phyloP scores from a whole-genome alignment of 1,284 basidiomycete species.

The Ustilago trichophora region DNA sequence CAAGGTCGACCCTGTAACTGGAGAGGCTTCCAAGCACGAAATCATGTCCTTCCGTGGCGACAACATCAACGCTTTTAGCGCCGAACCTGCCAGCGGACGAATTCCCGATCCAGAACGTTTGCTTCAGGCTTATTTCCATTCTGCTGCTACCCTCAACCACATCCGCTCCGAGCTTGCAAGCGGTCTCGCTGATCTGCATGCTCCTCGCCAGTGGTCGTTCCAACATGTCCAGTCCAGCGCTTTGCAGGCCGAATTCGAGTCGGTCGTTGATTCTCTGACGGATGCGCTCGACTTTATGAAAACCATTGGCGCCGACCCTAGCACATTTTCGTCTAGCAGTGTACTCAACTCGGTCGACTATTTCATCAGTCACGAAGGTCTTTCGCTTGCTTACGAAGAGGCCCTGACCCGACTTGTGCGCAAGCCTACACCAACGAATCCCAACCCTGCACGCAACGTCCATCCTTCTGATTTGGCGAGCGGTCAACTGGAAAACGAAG shows the following conservation, averaged over 20 bases:
- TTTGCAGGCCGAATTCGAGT: conserved; percentile 81
- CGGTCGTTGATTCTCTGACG: conserved; percentile 82
- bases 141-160: conserved; percentile 90
- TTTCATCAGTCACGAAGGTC: conserved; percentile 92
- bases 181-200: conserved; percentile 85
- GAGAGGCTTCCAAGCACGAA: conserved; percentile 60
- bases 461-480: conserved; percentile 22
- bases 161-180: conserved; percentile 86
- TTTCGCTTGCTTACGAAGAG: conserved; percentile 92
- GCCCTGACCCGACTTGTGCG: conserved; percentile 78
- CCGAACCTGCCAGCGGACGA: conserved; percentile 73
- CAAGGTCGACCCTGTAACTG: conserved; percentile 31
- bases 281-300: conserved; percentile 93
- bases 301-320: conserved; percentile 76
- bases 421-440: conserved; percentile 29
- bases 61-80: conserved; percentile 85
- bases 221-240: conserved; percentile 85
- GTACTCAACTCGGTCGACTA: conserved; percentile 91
- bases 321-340: conserved; percentile 71
- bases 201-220: conserved; percentile 91
- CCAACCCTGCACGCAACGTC: conserved; percentile 25
- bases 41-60: conserved; percentile 87
- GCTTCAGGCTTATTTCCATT: conserved; percentile 90
- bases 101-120: conserved; percentile 87
- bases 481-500: conserved; percentile 29